Conservation (phyloP, 495 filamentous ascomycete genomes). For the Podospora appendiculata region DNA sequence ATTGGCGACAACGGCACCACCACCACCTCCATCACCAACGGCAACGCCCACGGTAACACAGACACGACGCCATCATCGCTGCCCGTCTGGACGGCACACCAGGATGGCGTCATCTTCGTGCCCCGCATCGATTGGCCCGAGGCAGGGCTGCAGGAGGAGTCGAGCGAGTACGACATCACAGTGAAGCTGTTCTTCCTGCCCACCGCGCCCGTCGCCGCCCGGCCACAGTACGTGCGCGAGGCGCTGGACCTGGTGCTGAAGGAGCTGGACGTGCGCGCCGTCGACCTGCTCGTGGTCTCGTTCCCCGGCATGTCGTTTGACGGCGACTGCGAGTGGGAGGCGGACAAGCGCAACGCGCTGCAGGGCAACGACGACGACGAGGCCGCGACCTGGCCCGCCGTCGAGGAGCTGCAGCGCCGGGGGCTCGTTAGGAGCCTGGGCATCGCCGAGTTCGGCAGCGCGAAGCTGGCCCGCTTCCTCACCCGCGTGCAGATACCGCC, state of each 20-base stretch:
- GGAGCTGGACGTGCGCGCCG: conserved; percentile 62
- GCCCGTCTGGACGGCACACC: conserved; percentile 56
- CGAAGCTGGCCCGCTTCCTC: conserved; percentile 57
- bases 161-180: conserved; percentile 81
- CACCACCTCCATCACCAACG: conserved; percentile 36
- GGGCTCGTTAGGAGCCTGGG: conserved; percentile 70
- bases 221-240: conserved; percentile 61
- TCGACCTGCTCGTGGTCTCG: conserved; percentile 87
- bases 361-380: conserved; percentile 61
- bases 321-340: conserved; percentile 77
- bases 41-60: conserved; percentile 15
- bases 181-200: conserved; percentile 90
- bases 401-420: conserved; percentile 65
- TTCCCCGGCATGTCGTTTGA: conserved; percentile 93
- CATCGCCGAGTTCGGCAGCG: conserved; percentile 81
- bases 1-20: conserved; percentile 31
- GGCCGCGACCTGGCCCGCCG: conserved; percentile 54
- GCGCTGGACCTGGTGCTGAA: conserved; percentile 72
- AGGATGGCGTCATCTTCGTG: conserved; percentile 58
- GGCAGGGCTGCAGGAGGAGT: conserved; percentile 67
- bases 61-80: conserved; percentile 16
- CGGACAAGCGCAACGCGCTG: conserved; percentile 52
- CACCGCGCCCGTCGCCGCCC: conserved; percentile 49
- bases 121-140: conserved; percentile 67
- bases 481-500: conserved; percentile 61